Evolutionary conservation across 2,329 filamentous ascomycete species (phyloP).

Genomic region (Fusarium citri): DNA sequence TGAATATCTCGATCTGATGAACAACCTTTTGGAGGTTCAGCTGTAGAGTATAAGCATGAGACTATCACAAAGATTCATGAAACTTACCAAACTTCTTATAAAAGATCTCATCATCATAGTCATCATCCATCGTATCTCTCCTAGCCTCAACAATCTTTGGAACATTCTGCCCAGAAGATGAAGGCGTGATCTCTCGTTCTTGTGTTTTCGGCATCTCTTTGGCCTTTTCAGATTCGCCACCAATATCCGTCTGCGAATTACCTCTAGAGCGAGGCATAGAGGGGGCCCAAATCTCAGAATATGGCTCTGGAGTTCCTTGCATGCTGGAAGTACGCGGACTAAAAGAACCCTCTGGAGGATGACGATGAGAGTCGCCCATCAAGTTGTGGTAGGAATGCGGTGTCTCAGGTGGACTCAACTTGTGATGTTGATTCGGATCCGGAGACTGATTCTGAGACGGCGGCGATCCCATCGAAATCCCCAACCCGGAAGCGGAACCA

Average conservation of each 20-base stretch:
- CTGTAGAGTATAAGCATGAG: conserved; percentile 20
- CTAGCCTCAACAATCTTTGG: conserved; percentile 29
- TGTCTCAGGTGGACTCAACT: conserved; percentile 37
- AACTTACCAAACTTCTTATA: conserved; percentile 49
- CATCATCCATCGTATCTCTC: conserved; percentile 34
- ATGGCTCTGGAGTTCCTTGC: conserved; percentile 29
- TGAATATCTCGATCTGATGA: conserved; percentile 50
- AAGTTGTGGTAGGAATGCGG: conserved; percentile 38
- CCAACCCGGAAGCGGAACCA: conserved; percentile 29
- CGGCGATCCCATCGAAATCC: conserved; percentile 29
- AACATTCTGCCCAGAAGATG: not conserved
- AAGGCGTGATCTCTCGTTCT: conserved; percentile 5
- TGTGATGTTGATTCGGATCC: conserved; percentile 24
- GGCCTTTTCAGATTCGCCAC: not conserved
- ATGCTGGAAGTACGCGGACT: conserved; percentile 22
- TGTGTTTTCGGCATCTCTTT: conserved; percentile 18
- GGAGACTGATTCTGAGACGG: conserved; percentile 10
- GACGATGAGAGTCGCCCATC: conserved; percentile 17
- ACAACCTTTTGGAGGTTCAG: conserved; percentile 50
- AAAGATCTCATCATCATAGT: conserved; percentile 49
- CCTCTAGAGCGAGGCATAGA: conserved; percentile 35
- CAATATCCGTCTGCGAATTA: not conserved
- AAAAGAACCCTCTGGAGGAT: conserved; percentile 17
- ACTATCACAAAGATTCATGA: not conserved
- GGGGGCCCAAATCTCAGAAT: conserved; percentile 40